These are phyloP conservation scores for Avena eriantha DNA, from an alignment of 176 grass and related monocot genomes.

Conservation along the genomic window DNA sequence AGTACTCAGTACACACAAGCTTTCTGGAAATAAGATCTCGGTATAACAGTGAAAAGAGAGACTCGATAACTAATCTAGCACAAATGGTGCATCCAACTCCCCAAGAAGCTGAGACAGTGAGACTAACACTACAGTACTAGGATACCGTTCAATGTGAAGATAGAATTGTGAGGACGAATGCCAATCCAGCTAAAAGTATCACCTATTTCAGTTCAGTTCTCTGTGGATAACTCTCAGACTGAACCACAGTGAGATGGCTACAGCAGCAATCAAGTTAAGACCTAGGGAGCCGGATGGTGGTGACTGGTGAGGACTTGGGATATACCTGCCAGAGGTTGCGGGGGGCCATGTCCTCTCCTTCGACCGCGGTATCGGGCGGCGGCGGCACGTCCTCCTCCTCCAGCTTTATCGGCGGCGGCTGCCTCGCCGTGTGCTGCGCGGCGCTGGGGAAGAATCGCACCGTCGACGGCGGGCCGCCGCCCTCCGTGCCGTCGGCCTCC, in stretches of 20 bases:
- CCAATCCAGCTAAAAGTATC: not conserved
- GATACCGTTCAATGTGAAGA: not conserved
- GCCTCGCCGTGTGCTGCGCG: slow-evolving; percentile 47
- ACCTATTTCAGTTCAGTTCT: not conserved
- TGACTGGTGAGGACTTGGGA: not conserved
- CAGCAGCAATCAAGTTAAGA: too few species aligned
- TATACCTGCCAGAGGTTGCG: slow-evolving; percentile 67
- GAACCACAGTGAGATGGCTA: not conserved
- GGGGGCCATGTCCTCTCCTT: slow-evolving; percentile 52
- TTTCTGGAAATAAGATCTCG: not conserved
- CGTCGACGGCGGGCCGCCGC: slow-evolving; percentile 41
- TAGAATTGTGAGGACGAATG: not conserved
- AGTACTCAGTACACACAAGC: not conserved
- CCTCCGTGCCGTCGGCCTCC: slow-evolving; percentile 3
- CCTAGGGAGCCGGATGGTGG: not conserved
- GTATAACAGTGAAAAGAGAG: not conserved
- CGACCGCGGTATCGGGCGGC: slow-evolving; percentile 22
- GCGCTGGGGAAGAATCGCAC: slow-evolving; percentile 64
- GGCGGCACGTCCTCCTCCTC: slow-evolving; percentile 61
- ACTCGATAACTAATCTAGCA: too few species aligned
- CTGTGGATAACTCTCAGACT: not conserved
- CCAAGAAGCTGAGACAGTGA: too few species aligned
- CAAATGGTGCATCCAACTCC: too few species aligned
- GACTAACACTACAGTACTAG: too few species aligned
- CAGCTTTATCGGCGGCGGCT: slow-evolving; percentile 60